These are phyloP conservation scores for Exserohilum turcica DNA, from an alignment of 2,329 filamentous ascomycete genomes.

Conservation along the genomic window DNA sequence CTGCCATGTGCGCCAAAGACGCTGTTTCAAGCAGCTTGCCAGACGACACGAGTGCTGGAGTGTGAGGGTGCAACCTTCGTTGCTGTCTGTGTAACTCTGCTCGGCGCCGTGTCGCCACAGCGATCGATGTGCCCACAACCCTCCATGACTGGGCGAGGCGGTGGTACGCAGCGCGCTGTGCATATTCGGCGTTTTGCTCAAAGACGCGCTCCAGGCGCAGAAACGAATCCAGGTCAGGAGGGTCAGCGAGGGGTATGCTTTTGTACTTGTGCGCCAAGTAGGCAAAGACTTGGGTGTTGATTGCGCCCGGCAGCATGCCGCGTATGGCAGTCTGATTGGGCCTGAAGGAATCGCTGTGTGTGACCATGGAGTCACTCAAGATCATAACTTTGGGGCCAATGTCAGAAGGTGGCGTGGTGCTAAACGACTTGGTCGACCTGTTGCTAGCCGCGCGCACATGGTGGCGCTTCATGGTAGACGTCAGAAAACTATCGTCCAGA, in stretches of 20 bases:
- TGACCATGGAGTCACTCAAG: constrained; percentile 57
- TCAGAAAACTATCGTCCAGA: constrained; percentile 61
- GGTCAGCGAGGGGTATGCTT: constrained; percentile 45
- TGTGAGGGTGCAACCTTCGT: constrained; percentile 30
- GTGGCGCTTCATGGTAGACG: constrained; percentile 54
- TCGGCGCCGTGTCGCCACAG: constrained; percentile 54
- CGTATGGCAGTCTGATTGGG: constrained; percentile 56
- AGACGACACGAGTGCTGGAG: constrained; percentile 15
- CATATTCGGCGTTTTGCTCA: constrained; percentile 60
- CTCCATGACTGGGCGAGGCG: constrained; percentile 65
- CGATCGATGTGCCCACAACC: constrained; percentile 58
- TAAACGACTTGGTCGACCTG: constrained; percentile 58
- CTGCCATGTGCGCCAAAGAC: constrained; percentile 21
- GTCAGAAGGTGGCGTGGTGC: constrained; percentile 59
- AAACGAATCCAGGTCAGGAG: constrained; percentile 47
- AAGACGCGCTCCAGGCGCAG: constrained; percentile 50
- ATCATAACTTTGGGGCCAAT: constrained; percentile 55
- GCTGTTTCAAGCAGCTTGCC: constrained; percentile 13
- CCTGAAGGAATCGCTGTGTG: constrained; percentile 47
- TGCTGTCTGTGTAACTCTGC: constrained; percentile 40
- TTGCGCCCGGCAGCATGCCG: constrained; percentile 53
- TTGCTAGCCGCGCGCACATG: constrained; percentile 54
- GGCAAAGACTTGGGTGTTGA: constrained; percentile 46
- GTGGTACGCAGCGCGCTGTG: constrained; percentile 56
- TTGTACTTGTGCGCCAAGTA: constrained; percentile 55